Evolutionary conservation across 2,329 filamentous ascomycete genomes (phyloP), one percentile per base, ranked within the genome.

Genomic region (Trichoderma gracile): DNA sequence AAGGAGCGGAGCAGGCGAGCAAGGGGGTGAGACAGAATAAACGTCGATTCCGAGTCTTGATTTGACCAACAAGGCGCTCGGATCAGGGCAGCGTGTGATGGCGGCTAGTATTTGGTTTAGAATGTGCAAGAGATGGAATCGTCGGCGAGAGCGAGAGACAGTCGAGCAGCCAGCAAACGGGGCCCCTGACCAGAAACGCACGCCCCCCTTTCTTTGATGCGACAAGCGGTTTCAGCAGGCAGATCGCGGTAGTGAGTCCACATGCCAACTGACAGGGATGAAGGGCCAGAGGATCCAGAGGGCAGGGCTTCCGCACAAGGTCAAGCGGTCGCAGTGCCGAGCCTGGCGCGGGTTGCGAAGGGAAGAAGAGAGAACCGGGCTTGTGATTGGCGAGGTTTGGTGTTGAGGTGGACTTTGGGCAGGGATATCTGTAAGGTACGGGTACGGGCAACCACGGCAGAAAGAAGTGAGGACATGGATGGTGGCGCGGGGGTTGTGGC

Each of bases 1-100:
- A 74, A 74, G 71, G 67, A 73, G 72, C 74, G 73, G 72, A 71
- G 71, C 69, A 69, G 15, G 68, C 69, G 68, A 66, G 49, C 59
- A 55, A 57, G 65, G 56, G 65, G 55, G 56, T 61, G 64, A 66
- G 68, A 70, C 67, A 64, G 33, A 38, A 68, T n/a, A 63, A 69
- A 23, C 30, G n/a, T 45, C 45, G 25, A n/a, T 47, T 42, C 30
- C 47, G 33, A 38, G 19, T 23, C 27, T 43, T 14, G 33, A 40
- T 47, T 50, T 25, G 45, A 23, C 25, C 19, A 43, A 45, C 49
- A 54, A 25, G 59, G 21, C 59, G 59, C 59, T 55, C 27, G 59
- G 59, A 63, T 52, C 59, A 54, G 38, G 38, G 56, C 56, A 27
- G 42, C 43, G 3, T 25, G 21, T 27, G 47, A n/a, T 40, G 21